Evolutionary conservation across 352 stramenopile genomes (phyloP).

Genomic region (Globisporangium cystogenes): DNA sequence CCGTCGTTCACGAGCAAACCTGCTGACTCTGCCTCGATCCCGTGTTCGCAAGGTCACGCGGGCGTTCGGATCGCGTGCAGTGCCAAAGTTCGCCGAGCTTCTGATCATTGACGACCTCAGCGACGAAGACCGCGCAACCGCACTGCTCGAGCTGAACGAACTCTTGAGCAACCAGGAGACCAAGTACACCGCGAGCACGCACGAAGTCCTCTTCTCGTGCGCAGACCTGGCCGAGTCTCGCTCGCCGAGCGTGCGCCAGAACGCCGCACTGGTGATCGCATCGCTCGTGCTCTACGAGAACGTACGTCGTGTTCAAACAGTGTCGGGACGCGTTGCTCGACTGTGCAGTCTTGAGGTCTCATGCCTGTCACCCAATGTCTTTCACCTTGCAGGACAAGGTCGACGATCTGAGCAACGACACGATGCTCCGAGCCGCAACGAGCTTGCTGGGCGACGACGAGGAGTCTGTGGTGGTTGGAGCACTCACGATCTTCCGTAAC

Average conservation of each 20-base stretch:
- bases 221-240: conserved; percentile 37
- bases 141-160: conserved; percentile 42
- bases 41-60: conserved; percentile 32
- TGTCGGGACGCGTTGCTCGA: too few relatives aligned
- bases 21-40: background rate
- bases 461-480: conserved; percentile 37
- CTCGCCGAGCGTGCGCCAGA: conserved; percentile 30
- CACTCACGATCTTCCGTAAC: conserved; percentile 50
- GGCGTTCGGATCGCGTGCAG: conserved; percentile 41
- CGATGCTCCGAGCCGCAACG: conserved; percentile 42
- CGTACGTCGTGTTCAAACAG: too few relatives aligned
- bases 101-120: conserved; percentile 46
- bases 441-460: conserved; percentile 35
- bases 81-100: conserved; percentile 59
- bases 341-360: background rate
- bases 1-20: background rate
- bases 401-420: conserved; percentile 43
- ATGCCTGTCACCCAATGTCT: background rate
- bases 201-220: conserved; percentile 52
- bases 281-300: conserved; percentile 52
- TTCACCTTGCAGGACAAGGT: conserved; percentile 13
- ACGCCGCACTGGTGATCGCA: conserved; percentile 41
- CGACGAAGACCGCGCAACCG: conserved; percentile 42
- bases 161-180: conserved; percentile 53
- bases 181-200: conserved; percentile 42